Evolutionary conservation across 2,329 filamentous ascomycete genomes (phyloP).

Genomic region (Nemania diffusa): DNA sequence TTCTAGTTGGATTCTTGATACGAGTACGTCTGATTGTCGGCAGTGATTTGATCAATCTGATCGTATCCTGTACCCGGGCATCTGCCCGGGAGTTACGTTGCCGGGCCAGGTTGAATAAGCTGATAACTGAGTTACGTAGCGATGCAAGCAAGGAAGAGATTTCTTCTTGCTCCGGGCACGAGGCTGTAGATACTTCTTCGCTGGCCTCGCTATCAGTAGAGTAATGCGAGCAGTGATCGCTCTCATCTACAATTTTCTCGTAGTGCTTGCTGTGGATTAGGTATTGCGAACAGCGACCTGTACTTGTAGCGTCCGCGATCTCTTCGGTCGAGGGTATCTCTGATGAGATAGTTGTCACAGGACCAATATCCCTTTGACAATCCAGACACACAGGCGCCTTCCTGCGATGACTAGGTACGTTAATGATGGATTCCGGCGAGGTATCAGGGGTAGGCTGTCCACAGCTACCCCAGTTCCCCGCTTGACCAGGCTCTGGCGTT

Average conservation of each 20-base stretch:
- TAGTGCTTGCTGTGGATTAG: neutral
- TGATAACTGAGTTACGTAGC: neutral
- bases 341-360: no score
- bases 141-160: neutral
- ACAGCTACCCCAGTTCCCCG: neutral
- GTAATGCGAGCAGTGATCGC: neutral
- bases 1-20: conserved; percentile 9
- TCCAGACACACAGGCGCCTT: neutral
- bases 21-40: conserved; percentile 12
- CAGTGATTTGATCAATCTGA: conserved; percentile 17
- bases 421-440: conserved; percentile 3
- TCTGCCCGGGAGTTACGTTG: conserved; percentile 12
- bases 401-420: neutral
- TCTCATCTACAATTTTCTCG: neutral
- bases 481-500: neutral
- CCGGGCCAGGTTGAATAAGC: neutral
- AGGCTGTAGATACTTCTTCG: neutral
- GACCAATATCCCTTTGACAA: no score
- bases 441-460: neutral
- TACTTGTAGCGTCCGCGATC: no score
- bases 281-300: neutral
- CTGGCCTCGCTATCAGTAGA: neutral
- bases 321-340: no score
- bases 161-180: neutral
- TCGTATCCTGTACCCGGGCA: conserved; percentile 16